These are phyloP conservation scores for Cutaneotrichosporon arboriforme DNA, from an alignment of 1,284 basidiomycete species.

Conservation along the genomic window DNA sequence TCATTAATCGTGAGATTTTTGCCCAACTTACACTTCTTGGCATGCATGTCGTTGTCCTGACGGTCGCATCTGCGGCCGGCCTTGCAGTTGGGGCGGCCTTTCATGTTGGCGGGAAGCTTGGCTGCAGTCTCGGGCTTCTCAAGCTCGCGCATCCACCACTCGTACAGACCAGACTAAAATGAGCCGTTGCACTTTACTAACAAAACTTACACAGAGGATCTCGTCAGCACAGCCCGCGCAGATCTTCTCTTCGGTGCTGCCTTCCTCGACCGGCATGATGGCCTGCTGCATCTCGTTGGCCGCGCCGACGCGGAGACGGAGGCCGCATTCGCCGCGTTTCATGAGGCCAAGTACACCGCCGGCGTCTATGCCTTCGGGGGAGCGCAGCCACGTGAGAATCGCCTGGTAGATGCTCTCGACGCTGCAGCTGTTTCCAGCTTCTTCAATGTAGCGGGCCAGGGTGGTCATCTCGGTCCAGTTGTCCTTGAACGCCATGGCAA, in stretches of 20 bases:
- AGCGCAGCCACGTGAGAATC: slow-evolving; percentile 18
- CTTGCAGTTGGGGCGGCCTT: slow-evolving; percentile 21
- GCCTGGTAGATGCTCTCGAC: slow-evolving; percentile 9
- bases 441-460: slow-evolving; percentile 14
- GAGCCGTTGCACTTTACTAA: not conserved
- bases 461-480: slow-evolving; percentile 24
- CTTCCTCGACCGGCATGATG: slow-evolving; percentile 12
- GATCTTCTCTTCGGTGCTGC: slow-evolving; percentile 6
- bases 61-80: slow-evolving; percentile 16
- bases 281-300: slow-evolving; percentile 22
- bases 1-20: not conserved
- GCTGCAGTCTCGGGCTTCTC: slow-evolving; percentile 16
- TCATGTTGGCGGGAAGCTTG: slow-evolving; percentile 8
- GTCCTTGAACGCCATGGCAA: slow-evolving; percentile 24
- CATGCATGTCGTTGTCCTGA: slow-evolving; percentile 17
- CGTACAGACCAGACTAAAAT: slow-evolving; percentile 19
- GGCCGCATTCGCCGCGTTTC: slow-evolving; percentile 20
- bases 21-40: slow-evolving; percentile 19
- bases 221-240: slow-evolving; percentile 23
- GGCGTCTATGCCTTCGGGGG: slow-evolving; percentile 14
- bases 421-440: not conserved
- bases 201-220: slow-evolving; percentile 17
- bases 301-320: slow-evolving; percentile 18
- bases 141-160: slow-evolving; percentile 27
- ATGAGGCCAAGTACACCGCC: slow-evolving; percentile 23